Conservation (phyloP, 2,329 filamentous ascomycete species). For the Atkinsonella hypoxylon region DNA sequence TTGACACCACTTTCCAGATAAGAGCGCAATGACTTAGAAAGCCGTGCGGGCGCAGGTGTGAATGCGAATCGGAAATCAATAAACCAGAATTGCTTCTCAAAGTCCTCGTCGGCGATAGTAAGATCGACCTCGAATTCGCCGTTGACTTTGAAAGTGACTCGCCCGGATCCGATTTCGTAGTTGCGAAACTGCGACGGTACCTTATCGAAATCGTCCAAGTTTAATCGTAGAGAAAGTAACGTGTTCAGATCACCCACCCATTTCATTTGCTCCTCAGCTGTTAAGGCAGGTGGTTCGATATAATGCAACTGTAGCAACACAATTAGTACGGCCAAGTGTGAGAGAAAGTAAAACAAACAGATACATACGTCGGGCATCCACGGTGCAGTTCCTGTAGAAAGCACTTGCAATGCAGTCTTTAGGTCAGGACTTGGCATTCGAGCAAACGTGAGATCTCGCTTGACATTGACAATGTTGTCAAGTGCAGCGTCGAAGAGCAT, state of each 20-base stretch:
- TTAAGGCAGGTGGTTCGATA: conserved; percentile 60
- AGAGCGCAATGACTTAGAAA: conserved; percentile 51
- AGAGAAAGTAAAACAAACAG: not conserved
- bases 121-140: conserved; percentile 90
- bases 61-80: conserved; percentile 85
- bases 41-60: conserved; percentile 47
- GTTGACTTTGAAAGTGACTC: conserved; percentile 74
- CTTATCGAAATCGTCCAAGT: conserved; percentile 67
- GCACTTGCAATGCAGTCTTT: conserved; percentile 73
- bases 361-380: conserved; percentile 65
- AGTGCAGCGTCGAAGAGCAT: conserved; percentile 48
- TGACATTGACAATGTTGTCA: conserved; percentile 56
- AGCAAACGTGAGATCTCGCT: conserved; percentile 57
- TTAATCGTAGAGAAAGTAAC: conserved; percentile 69
- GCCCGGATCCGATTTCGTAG: conserved; percentile 72
- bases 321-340: conserved; percentile 17
- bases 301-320: conserved; percentile 51
- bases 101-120: conserved; percentile 77
- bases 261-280: conserved; percentile 57
- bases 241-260: conserved; percentile 76
- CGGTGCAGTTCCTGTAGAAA: conserved; percentile 64
- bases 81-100: conserved; percentile 79
- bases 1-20: conserved; percentile 65
- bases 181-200: conserved; percentile 64
- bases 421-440: conserved; percentile 84